Evolutionary conservation across 1,284 basidiomycete genomes (phyloP).

Genomic region (Fomitopsis pinicola): DNA sequence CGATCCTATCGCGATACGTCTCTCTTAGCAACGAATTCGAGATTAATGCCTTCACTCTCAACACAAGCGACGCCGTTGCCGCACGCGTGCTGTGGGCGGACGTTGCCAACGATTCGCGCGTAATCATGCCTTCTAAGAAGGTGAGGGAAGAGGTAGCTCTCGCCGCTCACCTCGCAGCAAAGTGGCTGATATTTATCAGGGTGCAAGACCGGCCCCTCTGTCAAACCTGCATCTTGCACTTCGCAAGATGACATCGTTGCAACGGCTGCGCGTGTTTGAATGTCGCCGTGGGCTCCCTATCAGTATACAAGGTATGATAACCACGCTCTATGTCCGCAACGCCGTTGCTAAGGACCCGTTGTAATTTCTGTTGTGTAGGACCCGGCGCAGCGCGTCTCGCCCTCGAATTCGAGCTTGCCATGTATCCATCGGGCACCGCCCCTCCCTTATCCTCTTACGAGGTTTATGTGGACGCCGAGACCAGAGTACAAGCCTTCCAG

Average conservation of each 20-base stretch:
- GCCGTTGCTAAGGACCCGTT: not conserved
- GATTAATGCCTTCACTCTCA: conserved; percentile 27
- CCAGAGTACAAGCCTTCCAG: conserved; percentile 28
- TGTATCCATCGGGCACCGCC: conserved; percentile 30
- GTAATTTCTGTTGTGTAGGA: not conserved
- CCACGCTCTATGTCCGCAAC: conserved; percentile 7
- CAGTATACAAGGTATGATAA: conserved; percentile 13
- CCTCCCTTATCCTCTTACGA: conserved; percentile 30
- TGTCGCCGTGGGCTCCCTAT: conserved; percentile 24
- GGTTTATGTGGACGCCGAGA: conserved; percentile 29
- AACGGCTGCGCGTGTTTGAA: conserved; percentile 35
- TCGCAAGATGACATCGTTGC: conserved; percentile 26
- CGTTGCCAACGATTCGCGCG: conserved; percentile 38
- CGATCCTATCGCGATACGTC: conserved; percentile 29
- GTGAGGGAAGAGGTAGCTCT: conserved; percentile 5
- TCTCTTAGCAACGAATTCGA: conserved; percentile 37
- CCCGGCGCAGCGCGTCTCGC: conserved; percentile 13
- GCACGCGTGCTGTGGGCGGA: conserved; percentile 31
- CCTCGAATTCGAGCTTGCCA: conserved; percentile 34
- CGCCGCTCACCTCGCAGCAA: not conserved
- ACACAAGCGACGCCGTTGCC: conserved; percentile 16
- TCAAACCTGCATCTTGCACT: conserved; percentile 34
- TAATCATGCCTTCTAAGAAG: conserved; percentile 16
- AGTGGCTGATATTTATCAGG: not conserved
- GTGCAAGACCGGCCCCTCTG: conserved; percentile 17